Evolutionary conservation across 768 basidiomycete species (phyloP).

Genomic region (Lactifluus volemus): DNA sequence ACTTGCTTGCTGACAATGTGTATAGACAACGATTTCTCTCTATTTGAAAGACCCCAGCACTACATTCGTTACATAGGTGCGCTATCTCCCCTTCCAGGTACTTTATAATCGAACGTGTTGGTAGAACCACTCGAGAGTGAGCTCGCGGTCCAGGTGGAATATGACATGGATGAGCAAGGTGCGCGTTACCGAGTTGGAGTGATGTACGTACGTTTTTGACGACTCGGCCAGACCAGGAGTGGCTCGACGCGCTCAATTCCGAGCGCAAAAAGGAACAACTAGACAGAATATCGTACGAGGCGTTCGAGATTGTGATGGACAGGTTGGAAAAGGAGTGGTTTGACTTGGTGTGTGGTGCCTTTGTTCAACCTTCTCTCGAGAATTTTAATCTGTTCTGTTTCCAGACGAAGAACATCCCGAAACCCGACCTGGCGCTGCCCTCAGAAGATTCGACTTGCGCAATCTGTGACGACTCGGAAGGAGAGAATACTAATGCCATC

Average conservation of each 20-base stretch:
- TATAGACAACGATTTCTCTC: constrained; percentile 56
- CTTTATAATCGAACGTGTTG: neutral
- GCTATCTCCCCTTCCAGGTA: constrained; percentile 19
- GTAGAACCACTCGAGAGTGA: constrained; percentile 89
- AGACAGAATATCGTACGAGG: constrained; percentile 68
- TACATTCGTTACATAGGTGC: constrained; percentile 89
- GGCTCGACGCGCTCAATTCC: constrained; percentile 79
- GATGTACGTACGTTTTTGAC: neutral
- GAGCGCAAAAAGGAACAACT: constrained; percentile 73
- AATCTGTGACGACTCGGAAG: constrained; percentile 96
- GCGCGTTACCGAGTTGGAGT: constrained; percentile 4
- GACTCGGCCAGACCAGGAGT: constrained; percentile 69
- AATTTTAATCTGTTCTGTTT: neutral
- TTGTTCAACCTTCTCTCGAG: neutral
- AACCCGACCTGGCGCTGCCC: constrained; percentile 77
- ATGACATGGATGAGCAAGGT: constrained; percentile 99
- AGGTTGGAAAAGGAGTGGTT: constrained; percentile 99
- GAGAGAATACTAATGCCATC: constrained; percentile 97
- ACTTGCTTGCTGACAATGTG: constrained; percentile 4
- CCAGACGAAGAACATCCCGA: constrained; percentile 90
- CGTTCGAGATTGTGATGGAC: constrained; percentile 96
- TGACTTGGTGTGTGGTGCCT: constrained; percentile 56
- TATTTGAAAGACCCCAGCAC: constrained; percentile 70
- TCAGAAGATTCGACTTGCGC: constrained; percentile 95
- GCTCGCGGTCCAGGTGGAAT: constrained; percentile 88